These are phyloP conservation scores for Agaricus sinodeliciosus DNA, from an alignment of 768 basidiomycete genomes.

Conservation along the genomic window DNA sequence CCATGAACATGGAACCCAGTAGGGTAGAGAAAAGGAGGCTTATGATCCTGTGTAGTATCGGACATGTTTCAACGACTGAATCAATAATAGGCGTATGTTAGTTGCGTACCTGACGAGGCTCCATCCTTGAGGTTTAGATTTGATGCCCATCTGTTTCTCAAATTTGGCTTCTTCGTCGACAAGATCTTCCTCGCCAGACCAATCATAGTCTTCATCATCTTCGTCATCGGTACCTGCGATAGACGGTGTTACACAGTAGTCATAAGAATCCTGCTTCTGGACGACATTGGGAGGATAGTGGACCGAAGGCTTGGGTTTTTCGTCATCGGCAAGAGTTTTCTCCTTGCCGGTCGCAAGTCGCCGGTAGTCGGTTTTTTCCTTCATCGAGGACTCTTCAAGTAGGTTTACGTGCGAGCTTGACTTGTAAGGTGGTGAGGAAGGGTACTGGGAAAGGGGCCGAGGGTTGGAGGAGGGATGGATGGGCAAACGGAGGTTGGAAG, in stretches of 20 bases:
- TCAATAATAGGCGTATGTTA: neutral
- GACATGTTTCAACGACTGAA: neutral
- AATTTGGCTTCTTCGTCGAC: slow-evolving; percentile 65
- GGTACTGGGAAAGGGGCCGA: slow-evolving; percentile 11
- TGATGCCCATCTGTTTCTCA: slow-evolving; percentile 50
- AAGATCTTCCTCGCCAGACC: slow-evolving; percentile 75
- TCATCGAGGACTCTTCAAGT: neutral
- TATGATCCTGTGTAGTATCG: slow-evolving; percentile 36
- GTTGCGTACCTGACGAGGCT: slow-evolving; percentile 42
- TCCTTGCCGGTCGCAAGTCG: slow-evolving; percentile 2
- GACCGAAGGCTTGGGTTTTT: slow-evolving; percentile 23
- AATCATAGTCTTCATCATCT: slow-evolving; percentile 59
- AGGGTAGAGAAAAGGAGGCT: slow-evolving; percentile 65
- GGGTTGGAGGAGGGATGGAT: slow-evolving; percentile 16
- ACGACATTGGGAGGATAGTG: slow-evolving; percentile 46
- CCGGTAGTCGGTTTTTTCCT: slow-evolving; percentile 9
- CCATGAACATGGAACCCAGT: slow-evolving; percentile 63
- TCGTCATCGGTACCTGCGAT: slow-evolving; percentile 53
- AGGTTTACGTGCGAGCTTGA: slow-evolving; percentile 8
- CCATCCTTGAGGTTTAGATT: slow-evolving; percentile 39
- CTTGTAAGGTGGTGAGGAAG: slow-evolving; percentile 22
- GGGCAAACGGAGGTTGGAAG: slow-evolving; percentile 19
- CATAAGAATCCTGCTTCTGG: slow-evolving; percentile 22
- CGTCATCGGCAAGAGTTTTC: slow-evolving; percentile 16
- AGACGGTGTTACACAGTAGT: slow-evolving; percentile 31